Conservation (phyloP, 1,284 basidiomycete genomes). For the Volvariella volvacea region DNA sequence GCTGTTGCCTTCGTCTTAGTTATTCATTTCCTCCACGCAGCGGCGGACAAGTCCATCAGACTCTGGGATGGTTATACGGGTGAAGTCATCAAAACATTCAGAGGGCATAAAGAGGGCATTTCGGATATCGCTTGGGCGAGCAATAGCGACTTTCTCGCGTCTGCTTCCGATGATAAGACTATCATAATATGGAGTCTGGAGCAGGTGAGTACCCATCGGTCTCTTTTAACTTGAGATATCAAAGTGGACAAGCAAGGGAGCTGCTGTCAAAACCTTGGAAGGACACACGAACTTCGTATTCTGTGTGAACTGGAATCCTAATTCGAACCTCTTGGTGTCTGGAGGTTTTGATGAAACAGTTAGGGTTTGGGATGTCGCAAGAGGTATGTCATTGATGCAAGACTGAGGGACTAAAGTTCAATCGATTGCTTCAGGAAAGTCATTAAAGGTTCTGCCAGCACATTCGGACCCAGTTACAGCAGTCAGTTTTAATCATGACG, state of each 20-base stretch:
- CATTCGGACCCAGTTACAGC: conserved; percentile 96
- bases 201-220: conserved; percentile 32
- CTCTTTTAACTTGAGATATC: conserved; percentile 5
- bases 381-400: conserved; percentile 43
- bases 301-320: conserved; percentile 86
- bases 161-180: conserved; percentile 87
- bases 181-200: conserved; percentile 79
- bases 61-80: conserved; percentile 72
- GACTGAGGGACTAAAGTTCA: conserved; percentile 3
- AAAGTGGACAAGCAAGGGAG: conserved; percentile 35
- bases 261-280: conserved; percentile 52
- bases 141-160: conserved; percentile 77
- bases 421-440: conserved; percentile 45
- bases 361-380: conserved; percentile 90
- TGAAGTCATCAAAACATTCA: conserved; percentile 61
- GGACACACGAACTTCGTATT: conserved; percentile 95
- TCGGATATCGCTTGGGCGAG: conserved; percentile 86
- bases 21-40: conserved; percentile 32
- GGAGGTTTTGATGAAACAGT: conserved; percentile 95
- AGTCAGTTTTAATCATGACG: conserved; percentile 91
- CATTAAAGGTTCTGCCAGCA: conserved; percentile 80
- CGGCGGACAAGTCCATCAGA: conserved; percentile 74
- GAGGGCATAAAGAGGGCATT: conserved; percentile 74
- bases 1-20: conserved; percentile 4
- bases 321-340: conserved; percentile 84